Evolutionary conservation across 2,329 filamentous ascomycete species (phyloP).

Genomic region (Fusarium miscanthi): DNA sequence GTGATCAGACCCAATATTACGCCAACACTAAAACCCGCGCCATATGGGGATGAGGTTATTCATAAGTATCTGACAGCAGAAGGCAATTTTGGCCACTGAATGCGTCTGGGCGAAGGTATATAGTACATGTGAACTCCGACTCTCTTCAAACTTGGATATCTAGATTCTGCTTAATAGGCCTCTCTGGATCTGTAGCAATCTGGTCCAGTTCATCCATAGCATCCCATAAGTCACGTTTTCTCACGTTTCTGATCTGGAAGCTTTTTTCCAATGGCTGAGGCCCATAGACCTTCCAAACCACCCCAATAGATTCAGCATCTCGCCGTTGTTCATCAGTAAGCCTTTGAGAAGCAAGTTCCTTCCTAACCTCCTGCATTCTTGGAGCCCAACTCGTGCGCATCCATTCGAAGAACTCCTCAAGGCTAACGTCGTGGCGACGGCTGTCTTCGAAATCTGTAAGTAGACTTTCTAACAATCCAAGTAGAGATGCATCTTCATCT

Average conservation of each 20-base stretch:
- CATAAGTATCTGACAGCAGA: not conserved
- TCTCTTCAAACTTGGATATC: rapidly evolving
- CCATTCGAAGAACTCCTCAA: rapidly evolving
- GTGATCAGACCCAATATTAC: conserved; percentile 19
- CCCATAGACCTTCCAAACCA: rapidly evolving
- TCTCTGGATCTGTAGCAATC: not conserved
- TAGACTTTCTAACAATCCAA: rapidly evolving
- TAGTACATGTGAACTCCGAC: no score
- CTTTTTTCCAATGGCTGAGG: not conserved
- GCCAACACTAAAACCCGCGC: not conserved
- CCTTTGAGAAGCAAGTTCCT: not conserved
- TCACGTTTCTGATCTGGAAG: no score
- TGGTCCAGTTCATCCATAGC: rapidly evolving
- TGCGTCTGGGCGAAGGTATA: no score
- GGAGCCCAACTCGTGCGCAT: rapidly evolving
- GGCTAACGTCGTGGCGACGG: rapidly evolving
- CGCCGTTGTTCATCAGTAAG: rapidly evolving
- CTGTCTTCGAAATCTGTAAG: rapidly evolving
- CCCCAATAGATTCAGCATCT: rapidly evolving
- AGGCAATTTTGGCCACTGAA: not conserved
- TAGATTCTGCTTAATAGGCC: rapidly evolving
- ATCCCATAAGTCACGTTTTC: not conserved
- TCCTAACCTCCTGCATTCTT: rapidly evolving
- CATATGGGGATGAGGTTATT: not conserved
- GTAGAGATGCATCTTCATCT: not conserved